phyloP scores from a whole-genome alignment of 1,284 basidiomycete genomes.

The Cystobasidium slooffiae region DNA sequence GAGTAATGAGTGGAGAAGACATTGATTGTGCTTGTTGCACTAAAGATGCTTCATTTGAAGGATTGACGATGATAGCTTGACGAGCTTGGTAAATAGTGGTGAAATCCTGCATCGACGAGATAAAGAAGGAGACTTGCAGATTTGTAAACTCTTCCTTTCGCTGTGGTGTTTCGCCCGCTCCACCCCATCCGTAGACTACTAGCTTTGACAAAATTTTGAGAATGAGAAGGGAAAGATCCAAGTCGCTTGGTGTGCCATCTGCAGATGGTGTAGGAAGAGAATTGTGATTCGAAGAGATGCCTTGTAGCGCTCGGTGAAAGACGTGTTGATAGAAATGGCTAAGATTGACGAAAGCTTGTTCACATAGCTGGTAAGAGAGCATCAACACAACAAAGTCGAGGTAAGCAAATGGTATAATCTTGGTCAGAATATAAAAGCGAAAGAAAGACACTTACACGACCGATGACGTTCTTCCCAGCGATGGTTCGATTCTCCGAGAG shows the following conservation, averaged over 20 bases:
- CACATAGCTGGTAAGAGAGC: conserved; percentile 34
- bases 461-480: conserved; percentile 47
- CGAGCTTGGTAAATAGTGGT: conserved; percentile 44
- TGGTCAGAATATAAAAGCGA: too few species aligned
- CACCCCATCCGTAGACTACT: conserved; percentile 47
- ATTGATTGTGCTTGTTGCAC: not conserved
- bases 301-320: not conserved
- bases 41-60: not conserved
- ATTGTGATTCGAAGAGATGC: conserved; percentile 1
- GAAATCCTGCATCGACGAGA: conserved; percentile 43
- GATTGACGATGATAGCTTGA: conserved; percentile 1
- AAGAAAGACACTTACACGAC: too few species aligned
- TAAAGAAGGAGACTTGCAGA: conserved; percentile 44
- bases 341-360: conserved; percentile 25
- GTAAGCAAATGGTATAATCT: too few species aligned
- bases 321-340: conserved; percentile 11
- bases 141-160: conserved; percentile 7
- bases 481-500: conserved; percentile 51
- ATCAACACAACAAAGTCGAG: too few species aligned
- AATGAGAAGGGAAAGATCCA: conserved; percentile 46
- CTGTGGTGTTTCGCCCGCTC: not conserved
- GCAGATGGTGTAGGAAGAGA: conserved; percentile 7
- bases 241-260: conserved; percentile 13
- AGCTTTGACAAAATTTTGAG: conserved; percentile 49
- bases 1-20: conserved; percentile 10